Evolutionary conservation across 179 eudicot genomes (phyloP).

Genomic region (Amaranthus tricolor): DNA sequence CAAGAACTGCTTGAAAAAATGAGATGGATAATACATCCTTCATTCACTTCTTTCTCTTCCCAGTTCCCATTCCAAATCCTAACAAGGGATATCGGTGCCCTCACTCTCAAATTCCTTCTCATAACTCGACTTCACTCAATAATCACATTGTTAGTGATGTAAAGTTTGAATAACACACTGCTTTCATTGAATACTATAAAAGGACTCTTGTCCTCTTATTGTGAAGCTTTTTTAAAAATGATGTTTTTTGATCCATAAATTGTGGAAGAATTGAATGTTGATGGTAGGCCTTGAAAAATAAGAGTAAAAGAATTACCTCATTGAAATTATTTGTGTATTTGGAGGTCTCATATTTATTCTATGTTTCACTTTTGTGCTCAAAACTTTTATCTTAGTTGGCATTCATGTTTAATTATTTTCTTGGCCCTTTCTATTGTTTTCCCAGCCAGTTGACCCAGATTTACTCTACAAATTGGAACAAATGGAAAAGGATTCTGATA

Average conservation of each 20-base stretch:
- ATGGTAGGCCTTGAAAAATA: background rate
- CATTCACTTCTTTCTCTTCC: no score
- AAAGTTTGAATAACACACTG: background rate
- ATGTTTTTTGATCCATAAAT: background rate
- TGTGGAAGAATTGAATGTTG: background rate
- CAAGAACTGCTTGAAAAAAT: no score
- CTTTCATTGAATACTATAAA: background rate
- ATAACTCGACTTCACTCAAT: no score
- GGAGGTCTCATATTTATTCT: background rate
- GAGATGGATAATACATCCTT: no score
- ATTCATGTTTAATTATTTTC: background rate
- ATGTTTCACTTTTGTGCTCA: background rate
- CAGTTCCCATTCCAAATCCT: no score
- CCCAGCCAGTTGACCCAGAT: conserved; percentile 62
- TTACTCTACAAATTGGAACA: conserved; percentile 64
- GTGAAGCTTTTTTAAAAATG: background rate
- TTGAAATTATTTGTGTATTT: no score
- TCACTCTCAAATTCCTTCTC: no score
- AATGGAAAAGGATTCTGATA: conserved; percentile 81
- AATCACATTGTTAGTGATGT: no score
- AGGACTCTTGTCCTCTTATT: background rate
- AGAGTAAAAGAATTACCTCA: background rate
- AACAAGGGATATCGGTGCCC: no score
- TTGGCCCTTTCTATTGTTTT: background rate
- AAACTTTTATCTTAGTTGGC: background rate